These are phyloP conservation scores for Plasmodium inui DNA, from an alignment of 169 alveolate genomes.

Conservation along the genomic window DNA sequence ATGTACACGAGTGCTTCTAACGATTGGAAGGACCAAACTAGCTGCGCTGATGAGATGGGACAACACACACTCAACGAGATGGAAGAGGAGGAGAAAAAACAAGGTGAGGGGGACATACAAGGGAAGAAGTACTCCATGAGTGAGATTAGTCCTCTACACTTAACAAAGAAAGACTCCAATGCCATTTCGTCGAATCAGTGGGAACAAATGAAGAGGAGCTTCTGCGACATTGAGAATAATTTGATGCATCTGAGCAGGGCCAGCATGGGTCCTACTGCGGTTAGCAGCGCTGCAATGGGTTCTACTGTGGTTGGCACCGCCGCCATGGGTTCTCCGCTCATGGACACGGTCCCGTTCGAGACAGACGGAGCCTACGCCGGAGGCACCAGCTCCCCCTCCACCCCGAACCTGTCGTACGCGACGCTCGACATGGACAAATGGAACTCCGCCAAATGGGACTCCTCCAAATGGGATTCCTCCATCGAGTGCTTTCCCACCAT, in stretches of 20 bases:
- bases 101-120: background rate
- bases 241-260: conserved; percentile 1
- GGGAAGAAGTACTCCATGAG: background rate
- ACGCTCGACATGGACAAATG: background rate
- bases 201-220: conserved; percentile 61
- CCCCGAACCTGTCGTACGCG: background rate
- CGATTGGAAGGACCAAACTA: background rate
- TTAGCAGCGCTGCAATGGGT: background rate
- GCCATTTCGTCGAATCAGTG: conserved; percentile 38
- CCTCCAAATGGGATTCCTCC: background rate
- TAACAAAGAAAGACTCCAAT: background rate
- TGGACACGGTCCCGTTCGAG: background rate
- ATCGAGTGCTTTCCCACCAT: background rate
- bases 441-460: background rate
- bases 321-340: background rate
- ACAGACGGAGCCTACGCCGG: background rate
- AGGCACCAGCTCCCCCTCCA: background rate
- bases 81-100: background rate
- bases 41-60: background rate
- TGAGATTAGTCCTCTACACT: conserved; percentile 26
- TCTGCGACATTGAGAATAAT: conserved; percentile 41
- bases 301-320: too few species aligned
- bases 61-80: background rate
- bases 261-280: background rate
- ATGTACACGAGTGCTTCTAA: background rate